Evolutionary conservation across 148 eudicot species (phyloP), one percentile per base, ranked within the genome.

Genomic region (Chenopodium formosanum): DNA sequence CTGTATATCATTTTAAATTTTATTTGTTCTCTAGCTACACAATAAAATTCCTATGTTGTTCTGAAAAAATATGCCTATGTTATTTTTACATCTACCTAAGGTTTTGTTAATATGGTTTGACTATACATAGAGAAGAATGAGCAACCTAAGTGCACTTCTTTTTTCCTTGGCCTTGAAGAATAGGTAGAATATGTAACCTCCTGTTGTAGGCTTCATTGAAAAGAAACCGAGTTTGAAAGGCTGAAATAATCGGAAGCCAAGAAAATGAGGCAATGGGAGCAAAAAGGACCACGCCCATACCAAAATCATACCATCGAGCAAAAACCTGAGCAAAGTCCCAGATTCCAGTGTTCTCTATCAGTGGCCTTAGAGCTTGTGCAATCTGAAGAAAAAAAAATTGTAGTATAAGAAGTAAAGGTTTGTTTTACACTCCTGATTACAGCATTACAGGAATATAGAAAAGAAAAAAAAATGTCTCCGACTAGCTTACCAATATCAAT

Each of bases 171-270:
- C 90, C 92, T 31, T 89, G 84, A 81, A 95, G 97, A 88, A 95
- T 91, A 5, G 86, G 91, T 81, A 89, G 92, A 85, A 95, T 95
- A 56, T 94, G 97, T 48, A 95, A 68, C 79, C 92, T 91, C 85
- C 99, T 87, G 80, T 88, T 95, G 87, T 89, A 93, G 56, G 99
- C 99, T 81, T 92, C 91, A 31, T 95, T 95, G 91, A 95, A 95
- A 80, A 95, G 97, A 78, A 95, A 90, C 13, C 97, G 94, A 14
- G 99, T 92, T 82, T 95, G 99, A 82, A 95, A 95, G 72, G 97
- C 91, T 67, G 94, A 91, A 79, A 92, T 85, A 79, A 91, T 89
- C 4, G 99, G 99, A 44, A 95, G 94, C 99, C 99, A 95, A 46
- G 99, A 97, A 85, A 95, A 84, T 65, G 70, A 85, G 68, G 95